A percentile compares a stretch with the other conserved stretches of the same genome.
Conservation (phyloP, 805 yeast genomes). For the Dipodascopsis uninucleata region DNA sequence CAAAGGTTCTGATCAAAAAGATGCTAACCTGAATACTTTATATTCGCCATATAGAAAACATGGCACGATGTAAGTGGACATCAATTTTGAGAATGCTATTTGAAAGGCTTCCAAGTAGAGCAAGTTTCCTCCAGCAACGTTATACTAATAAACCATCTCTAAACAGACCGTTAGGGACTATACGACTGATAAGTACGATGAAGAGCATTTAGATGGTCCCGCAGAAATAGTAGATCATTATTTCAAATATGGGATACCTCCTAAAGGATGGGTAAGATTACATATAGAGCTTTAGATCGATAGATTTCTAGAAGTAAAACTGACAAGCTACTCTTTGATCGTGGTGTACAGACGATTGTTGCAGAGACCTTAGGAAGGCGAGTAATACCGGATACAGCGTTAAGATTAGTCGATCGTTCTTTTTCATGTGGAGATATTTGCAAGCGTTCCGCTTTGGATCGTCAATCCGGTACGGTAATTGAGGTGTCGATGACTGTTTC, state of each 20-base stretch:
- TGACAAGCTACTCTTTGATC: too few relatives aligned
- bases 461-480: constrained; percentile 21
- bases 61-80: constrained; percentile 25
- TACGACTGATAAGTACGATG: constrained; percentile 8
- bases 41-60: constrained; percentile 15
- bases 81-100: neutral
- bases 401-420: constrained; percentile 22
- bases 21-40: neutral
- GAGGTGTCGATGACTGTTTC: constrained; percentile 20
- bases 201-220: constrained; percentile 16
- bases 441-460: constrained; percentile 10
- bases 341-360: constrained; percentile 14
- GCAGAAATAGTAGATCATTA: constrained; percentile 21
- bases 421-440: constrained; percentile 23
- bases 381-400: constrained; percentile 22
- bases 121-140: too few relatives aligned
- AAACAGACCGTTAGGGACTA: constrained; percentile 20
- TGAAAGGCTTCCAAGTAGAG: neutral
- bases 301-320: too few relatives aligned
- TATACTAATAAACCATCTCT: neutral
- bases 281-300: too few relatives aligned
- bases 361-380: constrained; percentile 19
- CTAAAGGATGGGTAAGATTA: constrained; percentile 27
- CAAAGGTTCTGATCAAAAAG: neutral
- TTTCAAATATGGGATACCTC: constrained; percentile 17